phyloP scores from a whole-genome alignment of 2,329 filamentous ascomycete genomes.

The Pseudogymnoascus sp. region DNA sequence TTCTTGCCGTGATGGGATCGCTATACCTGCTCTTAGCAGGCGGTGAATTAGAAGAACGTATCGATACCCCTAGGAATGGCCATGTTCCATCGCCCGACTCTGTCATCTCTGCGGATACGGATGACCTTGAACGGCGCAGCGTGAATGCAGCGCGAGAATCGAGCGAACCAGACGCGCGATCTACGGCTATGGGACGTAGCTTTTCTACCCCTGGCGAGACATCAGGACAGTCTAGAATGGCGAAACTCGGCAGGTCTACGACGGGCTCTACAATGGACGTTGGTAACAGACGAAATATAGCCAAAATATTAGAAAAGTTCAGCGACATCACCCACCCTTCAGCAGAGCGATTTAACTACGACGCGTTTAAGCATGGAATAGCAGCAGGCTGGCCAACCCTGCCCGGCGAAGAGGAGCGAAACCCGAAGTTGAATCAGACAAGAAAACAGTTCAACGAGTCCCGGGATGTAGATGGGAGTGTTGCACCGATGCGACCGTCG shows the following conservation, averaged over 20 bases:
- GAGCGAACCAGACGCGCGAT: slow-evolving; percentile 4
- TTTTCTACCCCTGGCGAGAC: slow-evolving; percentile 14
- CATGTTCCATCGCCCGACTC: slow-evolving; percentile 10
- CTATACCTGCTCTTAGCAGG: slow-evolving; percentile 44
- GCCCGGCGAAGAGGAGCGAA: slow-evolving; percentile 47
- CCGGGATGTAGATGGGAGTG: slow-evolving; percentile 31
- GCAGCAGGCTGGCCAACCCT: slow-evolving; percentile 49
- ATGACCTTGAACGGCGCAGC: background rate
- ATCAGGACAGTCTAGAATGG: background rate
- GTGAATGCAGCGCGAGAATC: slow-evolving; percentile 7
- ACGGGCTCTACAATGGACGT: slow-evolving; percentile 9
- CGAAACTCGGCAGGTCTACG: background rate
- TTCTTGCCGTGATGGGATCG: slow-evolving; percentile 52
- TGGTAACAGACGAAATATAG: slow-evolving; percentile 38
- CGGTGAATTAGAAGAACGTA: slow-evolving; percentile 14
- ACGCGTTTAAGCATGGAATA: slow-evolving; percentile 41
- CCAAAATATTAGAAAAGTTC: slow-evolving; percentile 39
- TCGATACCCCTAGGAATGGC: background rate
- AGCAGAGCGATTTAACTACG: slow-evolving; percentile 43
- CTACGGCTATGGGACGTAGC: slow-evolving; percentile 11
- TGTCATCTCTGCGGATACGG: slow-evolving; percentile 4
- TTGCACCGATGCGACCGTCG: slow-evolving; percentile 30
- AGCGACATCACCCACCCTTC: slow-evolving; percentile 40
- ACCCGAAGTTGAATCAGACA: slow-evolving; percentile 35
- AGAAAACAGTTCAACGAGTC: slow-evolving; percentile 36